These are phyloP conservation scores for Candida dubliniensis DNA, from an alignment of 1,139 yeast genomes.

Conservation along the genomic window DNA sequence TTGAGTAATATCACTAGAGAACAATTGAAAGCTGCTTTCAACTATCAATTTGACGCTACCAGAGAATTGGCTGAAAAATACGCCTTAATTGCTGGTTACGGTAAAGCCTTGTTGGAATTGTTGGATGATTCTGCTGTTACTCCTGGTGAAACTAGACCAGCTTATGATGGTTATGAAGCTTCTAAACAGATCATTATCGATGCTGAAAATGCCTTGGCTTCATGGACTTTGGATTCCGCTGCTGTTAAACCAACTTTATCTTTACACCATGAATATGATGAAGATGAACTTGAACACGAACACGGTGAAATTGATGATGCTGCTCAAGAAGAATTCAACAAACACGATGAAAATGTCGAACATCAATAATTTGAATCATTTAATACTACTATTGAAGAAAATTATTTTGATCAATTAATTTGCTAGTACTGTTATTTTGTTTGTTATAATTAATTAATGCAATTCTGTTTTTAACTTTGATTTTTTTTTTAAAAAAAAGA, in stretches of 20 bases:
- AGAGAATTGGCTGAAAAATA: conserved; percentile 96
- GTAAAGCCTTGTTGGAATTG: conserved; percentile 93
- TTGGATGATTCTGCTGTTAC: conserved; percentile 96
- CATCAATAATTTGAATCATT: conserved; percentile 1
- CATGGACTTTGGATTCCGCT: conserved; percentile 96
- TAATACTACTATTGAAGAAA: not conserved
- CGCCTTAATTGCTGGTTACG: conserved; percentile 97
- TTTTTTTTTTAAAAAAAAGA: too few relatives aligned
- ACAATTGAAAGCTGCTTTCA: conserved; percentile 94
- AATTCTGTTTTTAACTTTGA: too few relatives aligned
- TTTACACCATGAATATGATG: conserved; percentile 75
- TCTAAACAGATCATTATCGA: conserved; percentile 97
- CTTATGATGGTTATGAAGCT: conserved; percentile 97
- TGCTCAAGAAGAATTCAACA: conserved; percentile 44
- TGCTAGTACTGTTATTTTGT: not conserved
- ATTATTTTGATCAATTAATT: not conserved
- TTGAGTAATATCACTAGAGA: conserved; percentile 97
- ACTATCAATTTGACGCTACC: conserved; percentile 94
- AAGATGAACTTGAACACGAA: conserved; percentile 59
- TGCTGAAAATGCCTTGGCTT: conserved; percentile 92
- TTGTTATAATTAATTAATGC: too few relatives aligned
- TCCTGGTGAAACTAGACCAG: conserved; percentile 98
- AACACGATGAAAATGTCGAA: conserved; percentile 31
- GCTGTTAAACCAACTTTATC: conserved; percentile 93
- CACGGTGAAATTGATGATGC: conserved; percentile 55